A percentile compares a stretch with the other conserved stretches of the same genome.
Conservation (phyloP, 2,329 filamentous ascomycete genomes). For the Fusarium sp. region DNA sequence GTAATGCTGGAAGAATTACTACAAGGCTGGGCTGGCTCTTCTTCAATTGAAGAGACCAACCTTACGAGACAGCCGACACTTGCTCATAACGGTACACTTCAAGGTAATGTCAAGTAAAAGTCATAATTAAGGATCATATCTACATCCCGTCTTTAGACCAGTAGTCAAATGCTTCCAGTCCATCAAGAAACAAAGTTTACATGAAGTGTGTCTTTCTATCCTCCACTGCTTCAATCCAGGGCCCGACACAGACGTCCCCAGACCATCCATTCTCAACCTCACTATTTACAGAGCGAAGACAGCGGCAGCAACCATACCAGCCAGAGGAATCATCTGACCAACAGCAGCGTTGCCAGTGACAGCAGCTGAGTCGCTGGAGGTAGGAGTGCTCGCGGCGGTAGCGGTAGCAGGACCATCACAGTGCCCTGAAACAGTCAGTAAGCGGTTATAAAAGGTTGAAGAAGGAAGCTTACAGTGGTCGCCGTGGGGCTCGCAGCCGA, state of each 20-base stretch:
- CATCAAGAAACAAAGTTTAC: constrained; percentile 12
- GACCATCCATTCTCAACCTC: constrained; percentile 1
- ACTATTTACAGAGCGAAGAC: constrained; percentile 34
- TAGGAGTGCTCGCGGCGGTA: constrained; percentile 11
- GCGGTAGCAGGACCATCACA: constrained; percentile 39
- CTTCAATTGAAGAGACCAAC: neutral
- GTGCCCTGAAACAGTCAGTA: constrained; percentile 31
- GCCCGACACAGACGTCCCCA: constrained; percentile 19
- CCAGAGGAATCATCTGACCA: constrained; percentile 37
- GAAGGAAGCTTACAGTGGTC: constrained; percentile 38
- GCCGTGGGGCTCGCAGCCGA: constrained; percentile 42
- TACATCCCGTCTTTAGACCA: neutral
- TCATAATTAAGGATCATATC: constrained; percentile 15
- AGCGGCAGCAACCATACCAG: constrained; percentile 42
- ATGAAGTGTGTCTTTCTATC: constrained; percentile 34
- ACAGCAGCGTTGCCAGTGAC: constrained; percentile 34
- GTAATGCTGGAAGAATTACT: neutral
- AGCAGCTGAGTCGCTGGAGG: constrained; percentile 10
- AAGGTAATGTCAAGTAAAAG: neutral
- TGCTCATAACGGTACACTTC: neutral
- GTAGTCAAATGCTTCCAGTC: neutral
- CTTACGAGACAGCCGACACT: neutral
- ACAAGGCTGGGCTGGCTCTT: neutral
- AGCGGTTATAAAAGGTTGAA: fast-evolving
- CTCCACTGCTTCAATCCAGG: constrained; percentile 30